Evolutionary conservation across 2,329 filamentous ascomycete genomes (phyloP), one percentile per base, ranked within the genome.

Genomic region (Aspergillus luchuensis): DNA sequence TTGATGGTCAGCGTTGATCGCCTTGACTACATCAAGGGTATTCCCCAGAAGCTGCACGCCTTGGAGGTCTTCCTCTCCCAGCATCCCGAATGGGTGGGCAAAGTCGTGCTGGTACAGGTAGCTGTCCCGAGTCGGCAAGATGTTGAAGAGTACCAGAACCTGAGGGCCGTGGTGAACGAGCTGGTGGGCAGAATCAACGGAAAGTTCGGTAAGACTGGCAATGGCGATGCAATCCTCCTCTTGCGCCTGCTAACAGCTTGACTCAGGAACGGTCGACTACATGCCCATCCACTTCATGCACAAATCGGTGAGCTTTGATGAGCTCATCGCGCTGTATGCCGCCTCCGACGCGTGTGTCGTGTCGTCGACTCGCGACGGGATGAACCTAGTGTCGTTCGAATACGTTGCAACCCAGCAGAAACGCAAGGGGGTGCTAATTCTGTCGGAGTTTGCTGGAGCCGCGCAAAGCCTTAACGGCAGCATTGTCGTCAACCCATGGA

Each of bases 281-380:
- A 97, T 96, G 90, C 95, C 95, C 1, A 98, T 99, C 69, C 95
- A 98, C 78, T 98, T 97, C 81, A 88, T 98, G 71, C 95, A 98
- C 81, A 96, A 97, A 80, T 96, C 91, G 5, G 92, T 98, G 72
- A 88, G 87, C 53, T 97, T 98, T 69, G 92, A 97, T 68, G 95
- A 98, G 79, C 87, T 99, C 36, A 93, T 96, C 52, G 93, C 93
- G 0, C 85, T 98, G 11, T 98, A 98, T 74, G 91, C 92, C 15
- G 89, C 96, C 21, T 95, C 92, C 3, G 95, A 97, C 74, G 91
- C 92, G 48, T 97, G 93, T 74, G 85, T 98, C 13, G 94, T 96
- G 36, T 96, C 91, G 10, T 97, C 91, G 3, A 98, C 91, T 17
- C 90, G 95, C 53, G 95, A 99, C 74, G 95, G 95, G 72, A 99